phyloP scores from a whole-genome alignment of 2,329 filamentous ascomycete genomes.

The Fusarium sp. region DNA sequence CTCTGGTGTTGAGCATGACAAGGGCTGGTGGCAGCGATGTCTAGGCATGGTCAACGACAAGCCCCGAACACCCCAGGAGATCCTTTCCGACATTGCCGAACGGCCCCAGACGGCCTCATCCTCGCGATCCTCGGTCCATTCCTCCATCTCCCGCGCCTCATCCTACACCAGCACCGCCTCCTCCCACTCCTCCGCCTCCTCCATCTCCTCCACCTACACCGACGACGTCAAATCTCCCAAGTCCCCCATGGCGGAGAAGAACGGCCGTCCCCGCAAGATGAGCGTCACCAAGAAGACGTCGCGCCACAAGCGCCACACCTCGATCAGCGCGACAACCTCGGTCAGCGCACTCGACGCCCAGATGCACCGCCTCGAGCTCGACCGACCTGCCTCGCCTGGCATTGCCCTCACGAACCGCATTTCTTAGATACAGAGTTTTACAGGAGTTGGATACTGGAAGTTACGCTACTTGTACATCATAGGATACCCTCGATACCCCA shows the following conservation, averaged over 20 bases:
- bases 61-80: constrained; percentile 42
- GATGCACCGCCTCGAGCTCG: constrained; percentile 46
- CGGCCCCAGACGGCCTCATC: constrained; percentile 28
- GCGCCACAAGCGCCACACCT: constrained; percentile 41
- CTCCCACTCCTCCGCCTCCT: constrained; percentile 39
- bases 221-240: constrained; percentile 39
- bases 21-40: constrained; percentile 47
- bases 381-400: constrained; percentile 44
- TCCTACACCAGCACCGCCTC: constrained; percentile 43
- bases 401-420: constrained; percentile 45
- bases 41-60: constrained; percentile 42
- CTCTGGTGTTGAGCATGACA: constrained; percentile 41
- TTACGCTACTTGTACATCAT: constrained; percentile 35
- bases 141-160: constrained; percentile 44
- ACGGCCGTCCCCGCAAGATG: constrained; percentile 46
- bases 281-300: constrained; percentile 43
- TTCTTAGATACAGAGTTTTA: constrained; percentile 16
- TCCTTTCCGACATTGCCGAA: constrained; percentile 46
- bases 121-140: constrained; percentile 33
- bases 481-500: constrained; percentile 30
- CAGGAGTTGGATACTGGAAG: constrained; percentile 8
- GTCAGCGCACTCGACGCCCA: constrained; percentile 38
- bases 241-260: constrained; percentile 39
- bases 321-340: constrained; percentile 37
- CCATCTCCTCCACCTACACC: constrained; percentile 37